Percentiles rank a stretch among this genome's conserved stretches.
Evolutionary conservation across 129 eudicot genomes (phyloP).

Genomic region (Smallanthus sonchifolius): DNA sequence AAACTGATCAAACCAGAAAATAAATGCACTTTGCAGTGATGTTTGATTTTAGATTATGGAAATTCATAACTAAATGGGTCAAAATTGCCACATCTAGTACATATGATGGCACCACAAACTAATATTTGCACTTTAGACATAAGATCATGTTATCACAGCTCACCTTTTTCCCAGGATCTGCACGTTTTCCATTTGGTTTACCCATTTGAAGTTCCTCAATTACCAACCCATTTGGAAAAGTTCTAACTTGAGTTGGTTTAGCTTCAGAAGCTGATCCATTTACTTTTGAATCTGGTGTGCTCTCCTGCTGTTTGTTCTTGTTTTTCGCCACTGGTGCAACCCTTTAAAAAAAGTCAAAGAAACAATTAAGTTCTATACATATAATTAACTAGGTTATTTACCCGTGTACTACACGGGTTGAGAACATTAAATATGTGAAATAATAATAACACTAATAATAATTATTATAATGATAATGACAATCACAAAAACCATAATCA

Average conservation of each 20-base stretch:
- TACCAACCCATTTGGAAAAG: slow-evolving; percentile 77
- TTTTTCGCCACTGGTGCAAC: slow-evolving; percentile 10
- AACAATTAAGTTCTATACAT: too few species aligned
- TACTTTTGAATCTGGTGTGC: slow-evolving; percentile 22
- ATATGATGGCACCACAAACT: too few species aligned
- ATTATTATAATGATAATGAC: too few species aligned
- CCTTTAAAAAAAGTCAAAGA: slow-evolving; percentile 10
- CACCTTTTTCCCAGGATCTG: slow-evolving; percentile 83
- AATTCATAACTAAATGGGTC: background rate
- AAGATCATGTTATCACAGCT: background rate
- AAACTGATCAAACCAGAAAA: background rate
- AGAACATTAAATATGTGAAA: too few species aligned
- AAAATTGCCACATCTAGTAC: too few species aligned
- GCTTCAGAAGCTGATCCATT: slow-evolving; percentile 28
- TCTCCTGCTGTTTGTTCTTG: slow-evolving; percentile 48
- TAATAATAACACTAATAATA: too few species aligned
- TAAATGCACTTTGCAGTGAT: background rate
- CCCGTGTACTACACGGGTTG: too few species aligned
- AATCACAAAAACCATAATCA: too few species aligned
- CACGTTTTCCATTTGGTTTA: slow-evolving; percentile 84
- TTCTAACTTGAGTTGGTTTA: slow-evolving; percentile 62
- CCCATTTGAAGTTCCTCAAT: slow-evolving; percentile 88
- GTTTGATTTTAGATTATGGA: background rate
- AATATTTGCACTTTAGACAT: background rate
- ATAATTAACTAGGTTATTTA: too few species aligned